Percentiles rank a stretch among this genome's conserved stretches.
Conservation (phyloP, 179 eudicot genomes). For the Drosera spatulata region DNA sequence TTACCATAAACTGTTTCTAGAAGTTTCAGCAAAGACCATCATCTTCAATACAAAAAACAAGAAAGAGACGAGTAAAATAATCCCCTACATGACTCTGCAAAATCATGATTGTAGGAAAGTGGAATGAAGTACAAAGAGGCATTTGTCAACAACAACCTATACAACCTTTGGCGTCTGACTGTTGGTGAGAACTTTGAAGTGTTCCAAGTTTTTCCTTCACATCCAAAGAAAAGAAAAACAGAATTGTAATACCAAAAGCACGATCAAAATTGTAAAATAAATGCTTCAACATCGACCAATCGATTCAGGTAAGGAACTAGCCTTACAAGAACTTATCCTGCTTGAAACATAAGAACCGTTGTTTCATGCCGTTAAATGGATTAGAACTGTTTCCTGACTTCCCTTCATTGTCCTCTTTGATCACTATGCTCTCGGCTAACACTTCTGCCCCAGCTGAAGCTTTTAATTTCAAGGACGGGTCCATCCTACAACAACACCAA, state of each 20-base stretch:
- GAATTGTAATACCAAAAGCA: not conserved
- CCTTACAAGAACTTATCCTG: slow-evolving; percentile 70
- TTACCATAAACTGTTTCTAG: slow-evolving; percentile 38
- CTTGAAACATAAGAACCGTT: slow-evolving; percentile 68
- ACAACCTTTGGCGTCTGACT: slow-evolving; percentile 75
- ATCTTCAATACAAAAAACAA: slow-evolving; percentile 5
- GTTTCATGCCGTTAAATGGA: slow-evolving; percentile 46
- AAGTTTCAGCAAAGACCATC: slow-evolving; percentile 23
- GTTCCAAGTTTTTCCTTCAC: slow-evolving; percentile 54
- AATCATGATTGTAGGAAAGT: not conserved
- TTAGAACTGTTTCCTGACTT: slow-evolving; percentile 18
- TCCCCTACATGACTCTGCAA: not conserved
- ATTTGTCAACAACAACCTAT: not conserved
- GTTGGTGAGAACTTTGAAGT: slow-evolving; percentile 56
- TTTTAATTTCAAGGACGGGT: slow-evolving; percentile 36
- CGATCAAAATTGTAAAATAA: not conserved
- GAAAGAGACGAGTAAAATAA: slow-evolving; percentile 2
- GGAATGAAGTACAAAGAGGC: not conserved
- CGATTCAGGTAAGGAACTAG: not conserved
- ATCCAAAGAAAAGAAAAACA: slow-evolving; percentile 7
- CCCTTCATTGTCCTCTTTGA: slow-evolving; percentile 15
- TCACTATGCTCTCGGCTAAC: slow-evolving; percentile 26
- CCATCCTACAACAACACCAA: slow-evolving; percentile 22
- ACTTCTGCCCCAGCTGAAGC: slow-evolving; percentile 32
- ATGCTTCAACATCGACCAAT: not conserved